Percentiles rank a stretch among this genome's conserved stretches.
Conservation (phyloP, 2,329 filamentous ascomycete genomes). For the Talaromyces sp. region DNA sequence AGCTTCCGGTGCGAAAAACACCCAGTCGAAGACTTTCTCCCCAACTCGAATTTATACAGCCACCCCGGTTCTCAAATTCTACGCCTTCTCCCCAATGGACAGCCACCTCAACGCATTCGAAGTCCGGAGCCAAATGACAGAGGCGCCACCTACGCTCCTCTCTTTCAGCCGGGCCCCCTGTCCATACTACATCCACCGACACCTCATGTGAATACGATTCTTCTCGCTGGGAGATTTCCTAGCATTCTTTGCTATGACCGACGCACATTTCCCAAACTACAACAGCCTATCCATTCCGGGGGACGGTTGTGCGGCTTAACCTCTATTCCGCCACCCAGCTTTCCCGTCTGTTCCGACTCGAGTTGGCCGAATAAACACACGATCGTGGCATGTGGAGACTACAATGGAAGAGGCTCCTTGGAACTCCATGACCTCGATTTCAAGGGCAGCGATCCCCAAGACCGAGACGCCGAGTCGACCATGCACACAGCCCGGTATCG, state of each 20-base stretch:
- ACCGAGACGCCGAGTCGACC: conserved; percentile 24
- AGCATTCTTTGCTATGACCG: conserved; percentile 86
- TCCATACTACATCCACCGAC: conserved; percentile 74
- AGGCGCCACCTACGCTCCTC: conserved; percentile 57
- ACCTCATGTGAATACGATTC: conserved; percentile 69
- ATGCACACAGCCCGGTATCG: conserved; percentile 46
- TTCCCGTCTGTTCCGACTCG: conserved; percentile 41
- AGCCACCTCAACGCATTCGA: conserved; percentile 33
- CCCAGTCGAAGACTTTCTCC: conserved; percentile 17
- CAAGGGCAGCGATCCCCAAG: conserved; percentile 23
- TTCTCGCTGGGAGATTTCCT: conserved; percentile 83
- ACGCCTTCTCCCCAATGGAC: conserved; percentile 29
- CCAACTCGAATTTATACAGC: conserved; percentile 27
- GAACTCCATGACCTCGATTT: conserved; percentile 64
- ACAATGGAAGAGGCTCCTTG: conserved; percentile 84
- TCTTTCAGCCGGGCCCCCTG: conserved; percentile 76
- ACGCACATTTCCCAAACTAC: conserved; percentile 73
- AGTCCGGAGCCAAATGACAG: conserved; percentile 30
- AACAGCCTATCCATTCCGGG: conserved; percentile 77
- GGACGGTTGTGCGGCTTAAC: conserved; percentile 71
- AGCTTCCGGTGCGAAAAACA: conserved; percentile 30
- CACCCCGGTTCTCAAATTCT: conserved; percentile 28
- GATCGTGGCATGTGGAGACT: conserved; percentile 79
- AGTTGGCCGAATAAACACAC: conserved; percentile 56
- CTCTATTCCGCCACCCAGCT: conserved; percentile 53